Evolutionary conservation across 2,329 filamentous ascomycete species (phyloP).

Genomic region (Verticillium dahliae): DNA sequence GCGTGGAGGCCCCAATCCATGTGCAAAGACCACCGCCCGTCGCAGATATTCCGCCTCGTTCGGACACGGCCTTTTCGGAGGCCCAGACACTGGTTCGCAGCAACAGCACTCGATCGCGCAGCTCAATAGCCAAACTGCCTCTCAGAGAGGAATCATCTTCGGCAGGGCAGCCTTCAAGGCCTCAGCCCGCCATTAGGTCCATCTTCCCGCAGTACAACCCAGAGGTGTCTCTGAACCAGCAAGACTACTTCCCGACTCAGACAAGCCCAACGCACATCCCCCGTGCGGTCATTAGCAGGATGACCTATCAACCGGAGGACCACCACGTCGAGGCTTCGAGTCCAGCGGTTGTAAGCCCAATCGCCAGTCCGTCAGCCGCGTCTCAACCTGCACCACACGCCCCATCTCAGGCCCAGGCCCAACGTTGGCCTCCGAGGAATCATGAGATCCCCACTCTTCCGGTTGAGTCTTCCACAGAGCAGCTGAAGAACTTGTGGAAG

Average conservation of each 20-base stretch:
- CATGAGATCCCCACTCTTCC: conserved; percentile 38
- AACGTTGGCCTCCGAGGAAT: conserved; percentile 16
- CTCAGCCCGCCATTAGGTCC: conserved; percentile 48
- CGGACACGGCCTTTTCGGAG: conserved; percentile 45
- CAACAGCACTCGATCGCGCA: conserved; percentile 43
- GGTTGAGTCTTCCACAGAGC: conserved; percentile 48
- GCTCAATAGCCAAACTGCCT: conserved; percentile 51
- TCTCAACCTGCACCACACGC: conserved; percentile 9
- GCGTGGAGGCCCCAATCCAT: not conserved
- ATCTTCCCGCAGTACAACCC: conserved; percentile 75
- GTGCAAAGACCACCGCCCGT: conserved; percentile 33
- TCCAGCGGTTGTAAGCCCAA: conserved; percentile 7
- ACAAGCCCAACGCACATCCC: conserved; percentile 58
- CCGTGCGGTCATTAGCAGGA: conserved; percentile 57
- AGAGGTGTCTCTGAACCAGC: conserved; percentile 56
- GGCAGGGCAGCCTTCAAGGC: conserved; percentile 17
- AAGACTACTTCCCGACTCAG: conserved; percentile 65
- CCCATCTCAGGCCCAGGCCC: conserved; percentile 16
- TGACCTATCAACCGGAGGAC: conserved; percentile 46
- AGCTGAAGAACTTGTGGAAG: conserved; percentile 62
- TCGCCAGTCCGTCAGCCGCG: not conserved
- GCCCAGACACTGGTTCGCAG: conserved; percentile 41
- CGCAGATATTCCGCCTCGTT: conserved; percentile 35
- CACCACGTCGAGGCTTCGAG: conserved; percentile 14
- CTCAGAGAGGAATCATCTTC: conserved; percentile 25